A percentile compares a stretch with the other conserved stretches of the same genome.
phyloP scores from a whole-genome alignment of 495 filamentous ascomycete genomes.

The Tuber borchii region DNA sequence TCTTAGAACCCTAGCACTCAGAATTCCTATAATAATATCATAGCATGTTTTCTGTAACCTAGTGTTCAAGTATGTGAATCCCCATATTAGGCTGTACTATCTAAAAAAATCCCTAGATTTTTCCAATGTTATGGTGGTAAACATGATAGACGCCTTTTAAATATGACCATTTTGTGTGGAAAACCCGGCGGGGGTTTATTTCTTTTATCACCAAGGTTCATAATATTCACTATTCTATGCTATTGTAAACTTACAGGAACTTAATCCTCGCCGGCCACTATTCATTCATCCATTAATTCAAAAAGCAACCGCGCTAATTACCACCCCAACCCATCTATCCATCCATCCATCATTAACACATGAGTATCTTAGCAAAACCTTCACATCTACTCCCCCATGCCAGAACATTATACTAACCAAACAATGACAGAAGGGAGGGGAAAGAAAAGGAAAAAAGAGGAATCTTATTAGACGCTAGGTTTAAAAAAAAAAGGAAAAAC shows the following conservation, averaged over 20 bases:
- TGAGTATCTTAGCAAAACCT: background rate
- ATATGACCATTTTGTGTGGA: too few species aligned
- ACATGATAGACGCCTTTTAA: too few species aligned
- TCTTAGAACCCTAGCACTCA: too few species aligned
- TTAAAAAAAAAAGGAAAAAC: background rate
- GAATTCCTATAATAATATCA: too few species aligned
- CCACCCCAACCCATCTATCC: background rate
- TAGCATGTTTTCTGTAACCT: too few species aligned
- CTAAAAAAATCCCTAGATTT: too few species aligned
- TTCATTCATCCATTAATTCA: background rate
- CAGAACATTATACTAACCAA: background rate
- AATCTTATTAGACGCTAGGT: background rate
- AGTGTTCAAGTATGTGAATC: too few species aligned
- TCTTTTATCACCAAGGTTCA: too few species aligned
- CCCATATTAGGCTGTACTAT: too few species aligned
- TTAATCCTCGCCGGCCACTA: background rate
- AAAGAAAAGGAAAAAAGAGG: background rate
- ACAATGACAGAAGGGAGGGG: background rate
- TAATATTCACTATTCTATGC: background rate
- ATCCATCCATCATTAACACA: background rate
- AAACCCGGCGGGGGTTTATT: too few species aligned
- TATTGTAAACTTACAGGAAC: background rate
- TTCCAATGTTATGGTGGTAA: too few species aligned
- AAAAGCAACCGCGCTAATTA: background rate
- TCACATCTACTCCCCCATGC: background rate